Evolutionary conservation across 345 rosid genomes (phyloP), one percentile per base, ranked within the genome.

Genomic region (Boechera stricta): DNA sequence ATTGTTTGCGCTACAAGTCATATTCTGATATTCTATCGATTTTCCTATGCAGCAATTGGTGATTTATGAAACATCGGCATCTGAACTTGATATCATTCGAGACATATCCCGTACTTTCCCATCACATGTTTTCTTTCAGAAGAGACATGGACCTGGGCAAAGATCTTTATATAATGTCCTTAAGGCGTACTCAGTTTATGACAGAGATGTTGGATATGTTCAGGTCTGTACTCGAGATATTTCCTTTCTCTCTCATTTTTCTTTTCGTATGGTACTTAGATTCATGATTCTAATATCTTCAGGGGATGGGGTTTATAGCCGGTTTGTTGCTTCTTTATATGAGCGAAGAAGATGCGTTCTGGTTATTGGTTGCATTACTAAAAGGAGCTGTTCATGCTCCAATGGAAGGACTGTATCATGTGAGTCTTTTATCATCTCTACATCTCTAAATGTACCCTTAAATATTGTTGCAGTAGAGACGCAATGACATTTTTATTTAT

Each of bases 301-400:
- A 92, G 98, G 98, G 97, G 44, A 92, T 95, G 99, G 99, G 98
- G 2, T 95, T 95, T 81, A 77, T 95, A 57, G 94, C 98, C 3
- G 98, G 97, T 59, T 75, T 95, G 42, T 84, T 95, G 73, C 94
- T 95, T 82, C 98, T 95, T 63, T 91, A 91, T 78, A 95, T 95
- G 98, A 88, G 99, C 16, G 98, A 92, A 86, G 99, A 95, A 80
- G 99, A 95, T 83, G 99, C 93, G n/a, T 95, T 92, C 77, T 95
- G 99, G 99, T 74, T 95, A 77, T 73, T 95, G 81, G 98, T 95
- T 78, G 98, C 99, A 32, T 81, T 95, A 69, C 86, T 95, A 29
- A 92, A 95, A 84, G 99, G 98, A 78, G 94, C 97, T 48, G 98
- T 92, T 71, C 99, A 91, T 82, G 89, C 99, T 75, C 99, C 99